Base-by-base conservation (phyloP, 257 asterid genomes). In the Solanum paucissectum region DNA sequence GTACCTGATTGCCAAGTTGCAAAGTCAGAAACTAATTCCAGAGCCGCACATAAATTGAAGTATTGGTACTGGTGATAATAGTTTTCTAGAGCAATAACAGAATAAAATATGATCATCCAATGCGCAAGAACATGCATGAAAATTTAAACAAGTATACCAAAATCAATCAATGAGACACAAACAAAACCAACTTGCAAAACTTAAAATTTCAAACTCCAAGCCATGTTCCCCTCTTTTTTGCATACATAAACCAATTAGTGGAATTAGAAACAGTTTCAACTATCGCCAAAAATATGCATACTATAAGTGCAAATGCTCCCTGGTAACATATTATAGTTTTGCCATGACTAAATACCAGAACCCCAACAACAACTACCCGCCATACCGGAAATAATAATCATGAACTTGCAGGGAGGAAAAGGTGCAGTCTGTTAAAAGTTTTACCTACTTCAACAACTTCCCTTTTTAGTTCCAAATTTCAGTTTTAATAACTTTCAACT, bases 1-100 rank as follows among this genome's bases (percentile, higher is more conserved):
- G 99, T 71, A 96, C 94, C 99, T 96, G 88, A 89, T 20, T 29
- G 37, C 32, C 88, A 86, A 86, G 40, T 81, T 44, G 66, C 27
- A 29, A 81, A 27, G 69, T 86, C 46, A 71, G 81, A 86, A 33
- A 37, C 16, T 2, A 76, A 66, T 62, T 88, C 29, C 83, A 7
- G 16, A 60, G 66, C 32, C 23, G 25, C 69, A 81, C 18, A 46
- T 81, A 81, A 44, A 14, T 60, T 25, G 13, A 79, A 29, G 68
- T 25, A 46, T 29, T 46, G 9, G 42, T 49, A n/a, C 9, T 64
- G 52, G 29, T 18, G 29, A 27, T 16, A 27, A 29, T 29, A 27
- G 27, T 18, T 81, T 49, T 16, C 9, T 18, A 46, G 27, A 42
- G 37, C 38, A 77, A 77, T 46, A 25, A 25, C 37, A 2, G 85